Evolutionary conservation across 1,284 basidiomycete genomes (phyloP).

Genomic region (Uromyces viciae-fabae): DNA sequence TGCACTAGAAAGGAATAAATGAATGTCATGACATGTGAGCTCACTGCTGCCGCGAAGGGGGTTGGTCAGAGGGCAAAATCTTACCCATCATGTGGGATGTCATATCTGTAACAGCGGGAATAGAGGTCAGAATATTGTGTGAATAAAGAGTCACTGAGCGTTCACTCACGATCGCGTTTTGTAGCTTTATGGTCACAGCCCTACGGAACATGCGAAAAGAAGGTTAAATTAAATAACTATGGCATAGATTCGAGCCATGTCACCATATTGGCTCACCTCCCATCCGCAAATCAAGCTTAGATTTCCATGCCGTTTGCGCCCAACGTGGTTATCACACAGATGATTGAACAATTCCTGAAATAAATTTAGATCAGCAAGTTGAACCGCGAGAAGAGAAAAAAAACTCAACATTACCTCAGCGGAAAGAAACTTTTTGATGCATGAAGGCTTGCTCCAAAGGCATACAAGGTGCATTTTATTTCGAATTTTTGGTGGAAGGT

Average conservation of each 20-base stretch:
- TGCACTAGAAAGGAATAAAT: conserved; percentile 26
- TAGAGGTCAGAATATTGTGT: not conserved
- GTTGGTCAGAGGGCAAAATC: not conserved
- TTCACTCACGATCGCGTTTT: conserved; percentile 44
- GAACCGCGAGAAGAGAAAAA: not conserved
- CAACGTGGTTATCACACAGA: conserved; percentile 40
- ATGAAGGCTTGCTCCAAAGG: conserved; percentile 33
- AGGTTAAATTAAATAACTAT: not conserved
- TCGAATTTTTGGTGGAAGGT: no score
- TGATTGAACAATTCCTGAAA: conserved; percentile 42
- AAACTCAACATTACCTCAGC: conserved; percentile 8
- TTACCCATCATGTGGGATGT: conserved; percentile 46
- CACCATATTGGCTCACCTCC: conserved; percentile 2
- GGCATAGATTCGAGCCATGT: not conserved
- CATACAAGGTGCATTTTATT: conserved; percentile 24
- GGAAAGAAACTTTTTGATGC: conserved; percentile 2
- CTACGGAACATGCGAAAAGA: not conserved
- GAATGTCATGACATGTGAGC: not conserved
- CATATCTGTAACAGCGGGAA: conserved; percentile 27
- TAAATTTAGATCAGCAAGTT: not conserved
- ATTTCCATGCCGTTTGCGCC: conserved; percentile 41
- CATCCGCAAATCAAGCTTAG: conserved; percentile 41
- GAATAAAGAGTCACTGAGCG: not conserved
- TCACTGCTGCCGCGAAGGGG: no score
- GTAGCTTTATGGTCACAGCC: conserved; percentile 41